A percentile compares a stretch with the other conserved stretches of the same genome.
These are phyloP conservation scores for Acer yangbiense DNA, from an alignment of 345 rosid genomes.

Conservation along the genomic window DNA sequence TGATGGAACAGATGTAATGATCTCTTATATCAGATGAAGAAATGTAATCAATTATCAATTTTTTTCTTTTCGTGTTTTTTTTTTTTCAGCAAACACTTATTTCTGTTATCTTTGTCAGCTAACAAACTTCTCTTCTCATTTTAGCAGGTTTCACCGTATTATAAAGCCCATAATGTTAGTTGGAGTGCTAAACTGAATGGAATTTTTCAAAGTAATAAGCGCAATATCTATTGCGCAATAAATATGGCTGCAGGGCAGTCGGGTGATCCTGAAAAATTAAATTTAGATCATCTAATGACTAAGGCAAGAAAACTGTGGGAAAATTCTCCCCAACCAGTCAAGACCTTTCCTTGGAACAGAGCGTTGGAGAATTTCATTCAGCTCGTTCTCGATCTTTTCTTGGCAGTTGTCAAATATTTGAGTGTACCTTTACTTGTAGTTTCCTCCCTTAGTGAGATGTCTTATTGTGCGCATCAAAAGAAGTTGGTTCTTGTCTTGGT, in stretches of 20 bases:
- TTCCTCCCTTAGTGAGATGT: conserved; percentile 93
- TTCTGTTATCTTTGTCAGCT: neutral
- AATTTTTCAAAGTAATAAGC: conserved; percentile 30
- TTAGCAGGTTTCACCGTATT: conserved; percentile 33
- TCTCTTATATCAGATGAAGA: neutral
- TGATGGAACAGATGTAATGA: neutral
- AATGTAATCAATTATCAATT: neutral
- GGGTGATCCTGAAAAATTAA: conserved; percentile 57
- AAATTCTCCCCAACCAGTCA: conserved; percentile 67
- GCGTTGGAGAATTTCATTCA: conserved; percentile 68
- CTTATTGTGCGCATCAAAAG: conserved; percentile 89
- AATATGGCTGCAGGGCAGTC: conserved; percentile 66
- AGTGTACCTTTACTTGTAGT: conserved; percentile 69
- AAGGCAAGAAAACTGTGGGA: conserved; percentile 64
- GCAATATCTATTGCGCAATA: conserved; percentile 45
- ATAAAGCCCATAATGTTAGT: conserved; percentile 18
- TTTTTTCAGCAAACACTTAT: neutral
- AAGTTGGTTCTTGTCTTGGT: conserved; percentile 64
- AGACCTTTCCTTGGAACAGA: conserved; percentile 83
- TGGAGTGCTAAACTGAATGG: conserved; percentile 29
- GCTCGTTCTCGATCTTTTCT: conserved; percentile 65
- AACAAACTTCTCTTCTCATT: neutral
- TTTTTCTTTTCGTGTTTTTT: neutral
- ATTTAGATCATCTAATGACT: conserved; percentile 41
- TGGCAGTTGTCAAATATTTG: conserved; percentile 68